A percentile compares a stretch with the other conserved stretches of the same genome.
Conservation (phyloP, 495 filamentous ascomycete species). For the Ramalina peruviana region DNA sequence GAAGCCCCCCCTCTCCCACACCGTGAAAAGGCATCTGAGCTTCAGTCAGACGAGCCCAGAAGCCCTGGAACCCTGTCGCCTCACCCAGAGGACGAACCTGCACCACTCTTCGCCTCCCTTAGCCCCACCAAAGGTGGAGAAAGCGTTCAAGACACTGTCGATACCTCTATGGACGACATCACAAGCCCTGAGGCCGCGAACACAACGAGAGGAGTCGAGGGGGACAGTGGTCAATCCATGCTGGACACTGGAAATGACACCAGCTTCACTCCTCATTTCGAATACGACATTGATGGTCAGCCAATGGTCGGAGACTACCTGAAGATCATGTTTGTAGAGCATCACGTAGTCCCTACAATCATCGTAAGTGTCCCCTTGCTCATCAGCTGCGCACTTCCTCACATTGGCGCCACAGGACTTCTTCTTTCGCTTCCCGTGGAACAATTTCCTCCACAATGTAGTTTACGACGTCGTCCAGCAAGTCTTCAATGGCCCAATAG, state of each 20-base stretch:
- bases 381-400: background rate
- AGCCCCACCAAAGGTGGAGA: slow-evolving; percentile 11
- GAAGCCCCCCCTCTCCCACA: slow-evolving; percentile 16
- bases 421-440: slow-evolving; percentile 98
- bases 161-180: slow-evolving; percentile 4
- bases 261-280: slow-evolving; percentile 32
- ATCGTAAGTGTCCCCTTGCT: slow-evolving; percentile 43
- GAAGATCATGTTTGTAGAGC: slow-evolving; percentile 93
- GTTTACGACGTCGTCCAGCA: slow-evolving; percentile 99
- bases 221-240: slow-evolving; percentile 18
- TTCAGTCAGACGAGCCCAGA: slow-evolving; percentile 2
- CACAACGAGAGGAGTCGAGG: slow-evolving; percentile 16
- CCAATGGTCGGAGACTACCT: slow-evolving; percentile 94
- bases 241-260: slow-evolving; percentile 20
- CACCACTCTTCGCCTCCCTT: slow-evolving; percentile 42
- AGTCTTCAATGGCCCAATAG: slow-evolving; percentile 98
- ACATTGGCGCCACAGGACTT: slow-evolving; percentile 45
- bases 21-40: slow-evolving; percentile 10
- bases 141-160: slow-evolving; percentile 1
- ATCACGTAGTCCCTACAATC: slow-evolving; percentile 90
- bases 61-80: slow-evolving; percentile 28
- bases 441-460: slow-evolving; percentile 98
- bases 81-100: slow-evolving; percentile 51
- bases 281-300: slow-evolving; percentile 51
- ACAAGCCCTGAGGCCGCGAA: slow-evolving; percentile 17